These are phyloP conservation scores for Kwoniella dejecticola DNA, from an alignment of 768 basidiomycete genomes.

Conservation along the genomic window DNA sequence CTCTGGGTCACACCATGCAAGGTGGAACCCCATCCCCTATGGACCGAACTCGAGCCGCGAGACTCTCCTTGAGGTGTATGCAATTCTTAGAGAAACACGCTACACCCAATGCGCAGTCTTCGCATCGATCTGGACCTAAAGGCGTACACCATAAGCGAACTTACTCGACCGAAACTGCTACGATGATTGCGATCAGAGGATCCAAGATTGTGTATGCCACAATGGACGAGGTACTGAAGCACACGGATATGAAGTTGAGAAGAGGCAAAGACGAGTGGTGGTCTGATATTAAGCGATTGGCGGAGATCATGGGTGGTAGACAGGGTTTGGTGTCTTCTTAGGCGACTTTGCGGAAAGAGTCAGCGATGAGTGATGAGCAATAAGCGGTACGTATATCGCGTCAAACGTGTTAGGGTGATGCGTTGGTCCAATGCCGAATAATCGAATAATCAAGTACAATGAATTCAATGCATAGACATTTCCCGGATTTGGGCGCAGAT, in stretches of 20 bases:
- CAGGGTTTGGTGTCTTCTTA: slow-evolving; percentile 33
- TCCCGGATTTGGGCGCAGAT: too few relatives aligned
- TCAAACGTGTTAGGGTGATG: too few relatives aligned
- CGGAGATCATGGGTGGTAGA: slow-evolving; percentile 67
- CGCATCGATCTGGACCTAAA: slow-evolving; percentile 60
- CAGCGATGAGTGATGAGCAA: too few relatives aligned
- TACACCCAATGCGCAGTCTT: slow-evolving; percentile 59
- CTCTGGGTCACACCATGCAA: slow-evolving; percentile 94
- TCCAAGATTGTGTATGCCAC: slow-evolving; percentile 78
- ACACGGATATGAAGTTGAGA: slow-evolving; percentile 89
- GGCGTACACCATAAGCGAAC: slow-evolving; percentile 38
- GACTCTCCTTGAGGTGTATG: slow-evolving; percentile 90
- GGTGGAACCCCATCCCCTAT: slow-evolving; percentile 93
- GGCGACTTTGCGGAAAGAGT: too few relatives aligned
- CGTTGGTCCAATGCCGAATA: too few relatives aligned
- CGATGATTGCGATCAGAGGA: slow-evolving; percentile 88
- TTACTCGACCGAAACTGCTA: slow-evolving; percentile 60
- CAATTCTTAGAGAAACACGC: slow-evolving; percentile 86
- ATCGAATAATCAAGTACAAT: too few relatives aligned
- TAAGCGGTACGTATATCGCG: too few relatives aligned
- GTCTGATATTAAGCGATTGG: slow-evolving; percentile 67
- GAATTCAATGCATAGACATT: too few relatives aligned
- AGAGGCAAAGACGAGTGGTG: slow-evolving; percentile 81
- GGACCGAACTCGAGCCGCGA: slow-evolving; percentile 86
- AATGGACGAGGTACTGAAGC: slow-evolving; percentile 76